A percentile compares a stretch with the other conserved stretches of the same genome.
phyloP scores from a whole-genome alignment of 129 eudicot species.

The Dittrichia graveolens region DNA sequence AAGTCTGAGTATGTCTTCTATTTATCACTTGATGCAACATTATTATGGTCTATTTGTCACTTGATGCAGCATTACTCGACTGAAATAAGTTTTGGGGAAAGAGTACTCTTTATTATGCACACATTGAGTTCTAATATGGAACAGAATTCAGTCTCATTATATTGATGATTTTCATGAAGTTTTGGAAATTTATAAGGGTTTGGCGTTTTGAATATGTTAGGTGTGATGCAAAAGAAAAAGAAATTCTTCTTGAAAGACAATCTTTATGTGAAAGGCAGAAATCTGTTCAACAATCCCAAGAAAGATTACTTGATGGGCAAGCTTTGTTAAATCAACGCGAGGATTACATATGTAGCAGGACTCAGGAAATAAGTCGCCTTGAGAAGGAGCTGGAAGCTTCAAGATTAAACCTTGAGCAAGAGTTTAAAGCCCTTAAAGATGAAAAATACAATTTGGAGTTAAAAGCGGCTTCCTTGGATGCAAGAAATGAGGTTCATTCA shows the following conservation, averaged over 20 bases:
- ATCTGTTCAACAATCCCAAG: conserved; percentile 64
- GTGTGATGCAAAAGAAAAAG: conserved; percentile 83
- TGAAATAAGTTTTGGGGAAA: not conserved
- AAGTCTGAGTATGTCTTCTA: conserved; percentile 71
- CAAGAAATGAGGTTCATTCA: conserved; percentile 68
- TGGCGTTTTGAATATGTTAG: conserved; percentile 38
- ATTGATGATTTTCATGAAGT: conserved; percentile 1
- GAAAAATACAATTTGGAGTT: conserved; percentile 53
- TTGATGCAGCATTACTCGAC: no score
- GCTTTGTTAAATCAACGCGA: conserved; percentile 83
- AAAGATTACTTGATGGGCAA: conserved; percentile 76
- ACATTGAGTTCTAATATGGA: not conserved
- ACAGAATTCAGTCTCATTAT: not conserved
- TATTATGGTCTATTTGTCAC: not conserved
- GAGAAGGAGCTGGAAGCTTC: conserved; percentile 72
- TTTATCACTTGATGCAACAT: not conserved
- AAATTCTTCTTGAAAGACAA: conserved; percentile 70
- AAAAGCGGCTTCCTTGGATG: conserved; percentile 55
- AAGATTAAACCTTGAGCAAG: conserved; percentile 50
- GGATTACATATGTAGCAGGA: conserved; percentile 55
- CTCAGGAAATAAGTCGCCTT: conserved; percentile 58
- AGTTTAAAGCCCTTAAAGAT: conserved; percentile 48
- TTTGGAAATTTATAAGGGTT: not conserved
- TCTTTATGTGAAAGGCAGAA: conserved; percentile 78
- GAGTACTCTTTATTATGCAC: not conserved